A percentile compares a stretch with the other conserved stretches of the same genome.
Conservation (phyloP, 2,329 filamentous ascomycete species). For the Cercospora canescens region DNA sequence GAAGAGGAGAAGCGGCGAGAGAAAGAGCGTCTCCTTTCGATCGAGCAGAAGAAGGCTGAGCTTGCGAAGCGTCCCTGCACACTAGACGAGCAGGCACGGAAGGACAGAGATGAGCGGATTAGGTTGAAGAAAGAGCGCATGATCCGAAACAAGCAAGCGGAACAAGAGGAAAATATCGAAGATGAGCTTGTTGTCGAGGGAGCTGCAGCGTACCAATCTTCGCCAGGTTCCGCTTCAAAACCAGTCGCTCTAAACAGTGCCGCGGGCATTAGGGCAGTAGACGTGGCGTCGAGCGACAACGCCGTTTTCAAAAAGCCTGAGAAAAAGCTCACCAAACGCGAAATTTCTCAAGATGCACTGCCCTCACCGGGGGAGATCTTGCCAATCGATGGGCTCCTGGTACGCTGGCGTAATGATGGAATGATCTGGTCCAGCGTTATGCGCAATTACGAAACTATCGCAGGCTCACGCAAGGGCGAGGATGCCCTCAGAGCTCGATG, state of each 20-base stretch:
- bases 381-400: slow-evolving; percentile 11
- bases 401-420: slow-evolving; percentile 11
- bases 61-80: neutral
- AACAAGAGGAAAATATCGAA: slow-evolving; percentile 4
- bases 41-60: neutral
- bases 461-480: neutral
- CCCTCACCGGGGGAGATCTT: slow-evolving; percentile 1
- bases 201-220: neutral
- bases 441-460: neutral
- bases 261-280: slow-evolving; percentile 10
- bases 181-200: slow-evolving; percentile 8
- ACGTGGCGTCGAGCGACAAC: neutral
- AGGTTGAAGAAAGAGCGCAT: slow-evolving; percentile 13
- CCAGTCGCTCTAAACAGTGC: slow-evolving; percentile 16
- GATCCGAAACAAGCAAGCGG: slow-evolving; percentile 12
- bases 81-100: slow-evolving; percentile 2
- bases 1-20: neutral
- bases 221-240: neutral
- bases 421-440: slow-evolving; percentile 13
- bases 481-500: slow-evolving; percentile 10
- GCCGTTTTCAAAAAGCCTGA: neutral
- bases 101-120: slow-evolving; percentile 13
- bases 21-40: neutral
- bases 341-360: neutral
- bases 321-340: neutral